These are phyloP conservation scores for Trebouxia sp. DNA, from an alignment of 139 green algal species.

Conservation along the genomic window DNA sequence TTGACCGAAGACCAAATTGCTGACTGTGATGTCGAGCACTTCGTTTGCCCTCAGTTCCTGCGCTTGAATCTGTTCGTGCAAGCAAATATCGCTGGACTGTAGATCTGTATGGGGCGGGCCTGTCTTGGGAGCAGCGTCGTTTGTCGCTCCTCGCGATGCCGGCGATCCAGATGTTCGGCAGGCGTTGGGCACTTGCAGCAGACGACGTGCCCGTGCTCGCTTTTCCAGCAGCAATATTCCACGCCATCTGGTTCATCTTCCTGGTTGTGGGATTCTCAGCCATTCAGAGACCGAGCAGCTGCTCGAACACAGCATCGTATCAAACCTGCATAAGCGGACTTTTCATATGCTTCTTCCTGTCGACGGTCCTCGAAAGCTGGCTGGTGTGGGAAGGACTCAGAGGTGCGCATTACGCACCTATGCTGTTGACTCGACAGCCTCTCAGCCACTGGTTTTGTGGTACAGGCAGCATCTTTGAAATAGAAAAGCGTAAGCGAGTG, in stretches of 20 bases:
- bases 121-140: background rate
- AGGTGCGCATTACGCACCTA: slow-evolving; percentile 23
- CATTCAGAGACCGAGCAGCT: background rate
- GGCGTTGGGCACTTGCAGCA: slow-evolving; percentile 46
- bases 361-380: slow-evolving; percentile 33
- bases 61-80: too few species aligned
- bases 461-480: slow-evolving; percentile 50
- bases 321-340: slow-evolving; percentile 34
- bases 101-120: too few species aligned
- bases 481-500: slow-evolving; percentile 31
- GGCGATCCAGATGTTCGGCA: slow-evolving; percentile 49
- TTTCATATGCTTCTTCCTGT: slow-evolving; percentile 36
- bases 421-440: background rate
- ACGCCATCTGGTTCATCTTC: slow-evolving; percentile 45
- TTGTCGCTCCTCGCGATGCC: slow-evolving; percentile 40
- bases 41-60: too few species aligned
- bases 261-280: slow-evolving; percentile 38
- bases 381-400: slow-evolving; percentile 38
- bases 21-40: background rate
- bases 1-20: too few species aligned
- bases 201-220: slow-evolving; percentile 52
- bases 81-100: too few species aligned
- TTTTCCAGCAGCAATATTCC: slow-evolving; percentile 33
- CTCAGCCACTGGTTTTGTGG: background rate
- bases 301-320: background rate